These are phyloP conservation scores for Cercophora sp. DNA, from an alignment of 495 filamentous ascomycete genomes.

Conservation along the genomic window DNA sequence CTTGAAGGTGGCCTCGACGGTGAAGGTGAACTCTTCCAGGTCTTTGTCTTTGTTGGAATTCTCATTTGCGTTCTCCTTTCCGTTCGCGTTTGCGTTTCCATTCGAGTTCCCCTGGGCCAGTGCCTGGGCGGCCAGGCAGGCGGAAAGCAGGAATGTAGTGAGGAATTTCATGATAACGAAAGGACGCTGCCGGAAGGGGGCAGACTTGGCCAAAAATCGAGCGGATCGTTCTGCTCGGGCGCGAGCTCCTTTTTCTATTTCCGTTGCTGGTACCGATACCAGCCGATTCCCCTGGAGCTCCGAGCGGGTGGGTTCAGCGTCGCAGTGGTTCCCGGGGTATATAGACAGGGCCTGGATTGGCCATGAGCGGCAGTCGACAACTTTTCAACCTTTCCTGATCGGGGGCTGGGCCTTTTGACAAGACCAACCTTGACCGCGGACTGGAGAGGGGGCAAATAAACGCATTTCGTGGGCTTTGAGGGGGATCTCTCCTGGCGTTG, in stretches of 20 bases:
- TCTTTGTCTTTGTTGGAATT: no score
- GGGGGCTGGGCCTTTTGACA: no score
- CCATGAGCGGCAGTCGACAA: not conserved
- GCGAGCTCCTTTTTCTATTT: not conserved
- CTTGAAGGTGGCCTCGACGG: constrained; percentile 17
- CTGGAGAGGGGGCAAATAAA: no score
- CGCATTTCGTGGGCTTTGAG: no score
- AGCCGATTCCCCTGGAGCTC: not conserved
- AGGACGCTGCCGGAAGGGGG: not conserved
- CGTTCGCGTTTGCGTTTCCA: no score
- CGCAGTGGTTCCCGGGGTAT: not conserved
- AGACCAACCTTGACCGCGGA: no score
- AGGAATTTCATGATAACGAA: not conserved
- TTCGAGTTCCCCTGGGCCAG: constrained; percentile 1
- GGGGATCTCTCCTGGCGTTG: no score
- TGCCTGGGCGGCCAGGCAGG: not conserved
- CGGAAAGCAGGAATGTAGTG: not conserved
- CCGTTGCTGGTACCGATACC: not conserved
- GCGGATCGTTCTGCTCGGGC: no score
- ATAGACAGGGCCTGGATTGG: not conserved
- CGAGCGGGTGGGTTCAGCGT: not conserved
- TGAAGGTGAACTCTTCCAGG: constrained; percentile 22
- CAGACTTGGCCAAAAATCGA: not conserved
- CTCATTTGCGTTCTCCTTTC: no score
- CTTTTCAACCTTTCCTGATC: not conserved